phyloP scores from a whole-genome alignment of 208 protist species.

The Trypanosoma vivax region DNA sequence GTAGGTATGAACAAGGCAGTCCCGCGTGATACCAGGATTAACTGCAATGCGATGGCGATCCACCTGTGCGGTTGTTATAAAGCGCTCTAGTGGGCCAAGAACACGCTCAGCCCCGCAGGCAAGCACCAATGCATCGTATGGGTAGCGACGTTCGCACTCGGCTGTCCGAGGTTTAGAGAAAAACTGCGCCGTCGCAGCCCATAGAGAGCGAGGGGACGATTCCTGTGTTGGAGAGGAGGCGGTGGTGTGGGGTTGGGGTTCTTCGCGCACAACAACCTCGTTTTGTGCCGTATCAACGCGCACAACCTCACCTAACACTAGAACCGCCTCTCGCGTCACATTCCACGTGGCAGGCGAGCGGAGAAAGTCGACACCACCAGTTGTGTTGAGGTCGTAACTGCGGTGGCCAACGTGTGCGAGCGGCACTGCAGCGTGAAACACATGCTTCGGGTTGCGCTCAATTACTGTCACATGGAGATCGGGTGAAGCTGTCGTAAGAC shows the following conservation, averaged over 20 bases:
- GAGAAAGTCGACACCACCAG: constrained; percentile 55
- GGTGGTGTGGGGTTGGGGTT: neutral
- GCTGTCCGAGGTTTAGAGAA: too few relatives aligned
- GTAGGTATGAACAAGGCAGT: constrained; percentile 57
- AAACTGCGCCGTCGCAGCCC: neutral
- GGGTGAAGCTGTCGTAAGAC: constrained; percentile 38
- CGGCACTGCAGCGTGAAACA: constrained; percentile 51
- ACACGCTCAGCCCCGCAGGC: constrained; percentile 57
- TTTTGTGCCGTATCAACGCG: constrained; percentile 35
- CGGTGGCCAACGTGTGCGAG: constrained; percentile 79
- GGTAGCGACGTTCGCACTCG: constrained; percentile 22
- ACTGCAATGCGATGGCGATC: constrained; percentile 70
- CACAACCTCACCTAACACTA: constrained; percentile 59
- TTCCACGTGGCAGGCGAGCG: constrained; percentile 73
- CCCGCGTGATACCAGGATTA: constrained; percentile 74
- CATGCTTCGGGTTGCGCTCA: constrained; percentile 56
- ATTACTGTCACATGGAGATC: constrained; percentile 73
- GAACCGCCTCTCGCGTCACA: constrained; percentile 61
- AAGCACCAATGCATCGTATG: constrained; percentile 80
- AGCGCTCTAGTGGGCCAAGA: constrained; percentile 30
- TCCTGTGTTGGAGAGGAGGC: neutral
- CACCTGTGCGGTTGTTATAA: constrained; percentile 21
- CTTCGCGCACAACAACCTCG: constrained; percentile 41
- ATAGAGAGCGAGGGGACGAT: too few relatives aligned
- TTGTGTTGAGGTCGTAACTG: constrained; percentile 83